A percentile compares a stretch with the other conserved stretches of the same genome.
These are phyloP conservation scores for Aphanocladium album DNA, from an alignment of 2,329 filamentous ascomycete species.

Conservation along the genomic window DNA sequence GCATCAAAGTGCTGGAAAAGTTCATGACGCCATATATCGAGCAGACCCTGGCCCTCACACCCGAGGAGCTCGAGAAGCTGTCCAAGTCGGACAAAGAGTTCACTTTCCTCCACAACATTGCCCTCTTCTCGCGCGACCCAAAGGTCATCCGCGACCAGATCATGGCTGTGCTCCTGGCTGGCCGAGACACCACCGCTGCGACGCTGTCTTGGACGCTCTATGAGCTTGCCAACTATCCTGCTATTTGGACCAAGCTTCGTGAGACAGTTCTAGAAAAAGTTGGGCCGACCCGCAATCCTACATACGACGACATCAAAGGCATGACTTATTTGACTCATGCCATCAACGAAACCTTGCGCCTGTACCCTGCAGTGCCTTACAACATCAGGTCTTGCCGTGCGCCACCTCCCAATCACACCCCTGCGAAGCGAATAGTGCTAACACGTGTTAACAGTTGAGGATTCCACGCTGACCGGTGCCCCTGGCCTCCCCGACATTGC, in stretches of 20 bases:
- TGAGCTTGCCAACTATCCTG: slow-evolving; percentile 69
- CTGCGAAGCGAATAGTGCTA: background rate
- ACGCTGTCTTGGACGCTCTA: slow-evolving; percentile 80
- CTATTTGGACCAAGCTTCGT: slow-evolving; percentile 62
- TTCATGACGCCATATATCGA: slow-evolving; percentile 69
- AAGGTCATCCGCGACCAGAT: slow-evolving; percentile 70
- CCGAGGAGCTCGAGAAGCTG: slow-evolving; percentile 63
- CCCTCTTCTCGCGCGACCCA: slow-evolving; percentile 58
- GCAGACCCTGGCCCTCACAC: slow-evolving; percentile 55
- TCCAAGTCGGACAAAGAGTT: slow-evolving; percentile 61
- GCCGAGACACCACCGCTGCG: slow-evolving; percentile 79
- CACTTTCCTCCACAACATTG: slow-evolving; percentile 74
- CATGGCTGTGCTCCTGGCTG: slow-evolving; percentile 71
- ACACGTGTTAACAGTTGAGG: background rate
- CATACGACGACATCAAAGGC: slow-evolving; percentile 75
- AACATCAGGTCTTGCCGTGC: slow-evolving; percentile 68
- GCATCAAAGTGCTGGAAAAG: slow-evolving; percentile 59
- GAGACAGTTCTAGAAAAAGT: slow-evolving; percentile 65
- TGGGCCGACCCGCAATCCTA: slow-evolving; percentile 57
- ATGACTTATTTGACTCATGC: slow-evolving; percentile 78
- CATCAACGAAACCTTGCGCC: slow-evolving; percentile 70
- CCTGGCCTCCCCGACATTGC: slow-evolving; percentile 63
- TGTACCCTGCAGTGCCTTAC: slow-evolving; percentile 75
- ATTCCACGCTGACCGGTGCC: slow-evolving; percentile 62
- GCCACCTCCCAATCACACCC: slow-evolving; percentile 37